A percentile compares a stretch with the other conserved stretches of the same genome.
Conservation (phyloP, 371 early-diverging fungal genomes). For the Syncephalis plumigaleata region DNA sequence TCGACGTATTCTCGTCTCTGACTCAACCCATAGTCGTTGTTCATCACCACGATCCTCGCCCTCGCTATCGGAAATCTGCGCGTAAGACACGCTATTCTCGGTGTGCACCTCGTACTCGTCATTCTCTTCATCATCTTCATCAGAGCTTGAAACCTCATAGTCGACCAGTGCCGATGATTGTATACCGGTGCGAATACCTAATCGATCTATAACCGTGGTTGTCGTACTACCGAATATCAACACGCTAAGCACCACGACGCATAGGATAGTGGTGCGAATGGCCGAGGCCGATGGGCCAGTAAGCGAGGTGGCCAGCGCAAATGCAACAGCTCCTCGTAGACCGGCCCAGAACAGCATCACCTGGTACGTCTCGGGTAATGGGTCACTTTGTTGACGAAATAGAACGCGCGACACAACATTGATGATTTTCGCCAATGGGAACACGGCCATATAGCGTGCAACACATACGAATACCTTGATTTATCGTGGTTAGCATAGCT, state of each 20-base stretch:
- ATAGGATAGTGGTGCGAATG: conserved; percentile 73
- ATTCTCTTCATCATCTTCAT: too few relatives aligned
- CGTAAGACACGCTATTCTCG: too few relatives aligned
- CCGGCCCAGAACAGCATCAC: conserved; percentile 92
- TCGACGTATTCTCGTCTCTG: too few relatives aligned
- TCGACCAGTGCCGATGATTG: too few relatives aligned
- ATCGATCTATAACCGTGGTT: conserved; percentile 47
- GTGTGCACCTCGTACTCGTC: too few relatives aligned
- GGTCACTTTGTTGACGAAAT: conserved; percentile 27
- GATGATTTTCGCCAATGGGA: conserved; percentile 61
- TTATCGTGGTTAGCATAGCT: background rate
- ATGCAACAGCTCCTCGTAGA: conserved; percentile 88
- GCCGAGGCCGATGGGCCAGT: conserved; percentile 38
- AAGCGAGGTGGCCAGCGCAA: conserved; percentile 77
- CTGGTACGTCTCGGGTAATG: conserved; percentile 69
- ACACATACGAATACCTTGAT: conserved; percentile 41
- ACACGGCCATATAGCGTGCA: conserved; percentile 66
- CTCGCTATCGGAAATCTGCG: too few relatives aligned
- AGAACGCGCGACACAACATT: conserved; percentile 39
- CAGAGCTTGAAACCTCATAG: too few relatives aligned
- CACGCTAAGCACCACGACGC: conserved; percentile 78
- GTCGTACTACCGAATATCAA: conserved; percentile 82
- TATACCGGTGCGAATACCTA: conserved; percentile 53
- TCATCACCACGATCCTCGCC: too few relatives aligned
- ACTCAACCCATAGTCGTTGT: too few relatives aligned